phyloP scores from a whole-genome alignment of 768 basidiomycete genomes.

The Collybia nuda region DNA sequence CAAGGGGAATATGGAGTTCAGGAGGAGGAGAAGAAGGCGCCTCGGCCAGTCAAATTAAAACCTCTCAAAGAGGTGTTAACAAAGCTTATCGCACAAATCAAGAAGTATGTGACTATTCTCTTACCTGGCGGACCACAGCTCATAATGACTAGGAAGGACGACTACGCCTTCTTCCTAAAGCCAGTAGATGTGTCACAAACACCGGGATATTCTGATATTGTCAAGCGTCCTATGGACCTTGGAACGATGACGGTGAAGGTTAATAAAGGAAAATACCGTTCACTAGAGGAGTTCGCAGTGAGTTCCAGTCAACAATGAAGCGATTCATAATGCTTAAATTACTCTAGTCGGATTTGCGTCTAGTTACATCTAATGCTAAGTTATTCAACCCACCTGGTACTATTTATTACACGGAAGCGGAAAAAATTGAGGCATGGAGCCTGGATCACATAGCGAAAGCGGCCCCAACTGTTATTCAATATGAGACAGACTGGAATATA shows the following conservation, averaged over 20 bases:
- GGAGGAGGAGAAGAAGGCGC: constrained; percentile 39
- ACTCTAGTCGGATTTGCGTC: constrained; percentile 60
- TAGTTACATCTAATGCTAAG: constrained; percentile 75
- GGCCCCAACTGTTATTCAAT: constrained; percentile 72
- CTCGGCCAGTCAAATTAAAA: constrained; percentile 70
- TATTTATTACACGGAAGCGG: constrained; percentile 75
- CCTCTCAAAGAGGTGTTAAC: constrained; percentile 74
- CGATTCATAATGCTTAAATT: constrained; percentile 5
- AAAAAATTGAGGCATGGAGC: constrained; percentile 67
- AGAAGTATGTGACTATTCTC: constrained; percentile 51
- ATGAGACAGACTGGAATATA: constrained; percentile 83
- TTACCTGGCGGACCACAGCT: constrained; percentile 2
- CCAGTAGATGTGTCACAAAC: constrained; percentile 66
- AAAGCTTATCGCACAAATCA: constrained; percentile 68
- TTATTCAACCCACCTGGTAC: constrained; percentile 73
- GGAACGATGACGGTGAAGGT: constrained; percentile 85
- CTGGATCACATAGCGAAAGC: constrained; percentile 75
- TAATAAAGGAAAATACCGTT: constrained; percentile 71
- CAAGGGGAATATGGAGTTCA: constrained; percentile 26
- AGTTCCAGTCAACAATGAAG: constrained; percentile 22
- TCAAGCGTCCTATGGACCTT: constrained; percentile 91
- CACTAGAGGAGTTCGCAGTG: constrained; percentile 78
- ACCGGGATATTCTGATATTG: constrained; percentile 61
- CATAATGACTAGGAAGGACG: constrained; percentile 61
- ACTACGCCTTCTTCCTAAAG: constrained; percentile 78